phyloP scores from a whole-genome alignment of 805 yeast species.

The Spathaspora boniae region DNA sequence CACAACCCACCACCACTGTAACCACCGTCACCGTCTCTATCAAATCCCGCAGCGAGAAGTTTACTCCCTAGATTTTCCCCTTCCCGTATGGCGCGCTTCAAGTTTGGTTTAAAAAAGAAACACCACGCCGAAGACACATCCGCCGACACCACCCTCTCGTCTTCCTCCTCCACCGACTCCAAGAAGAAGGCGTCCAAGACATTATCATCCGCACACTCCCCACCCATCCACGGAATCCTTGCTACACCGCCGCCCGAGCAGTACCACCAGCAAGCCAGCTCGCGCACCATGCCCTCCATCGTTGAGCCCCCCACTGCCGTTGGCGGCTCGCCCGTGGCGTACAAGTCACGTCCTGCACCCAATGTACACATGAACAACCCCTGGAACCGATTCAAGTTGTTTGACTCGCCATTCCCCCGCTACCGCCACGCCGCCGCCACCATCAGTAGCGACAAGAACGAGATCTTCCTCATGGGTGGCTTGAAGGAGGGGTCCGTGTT shows the following conservation, averaged over 20 bases:
- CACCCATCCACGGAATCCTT: background rate
- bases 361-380: slow-evolving; percentile 38
- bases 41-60: too few relatives aligned
- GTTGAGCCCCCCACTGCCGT: too few relatives aligned
- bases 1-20: too few relatives aligned
- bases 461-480: slow-evolving; percentile 91
- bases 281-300: background rate
- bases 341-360: slow-evolving; percentile 7
- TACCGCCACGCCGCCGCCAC: slow-evolving; percentile 86
- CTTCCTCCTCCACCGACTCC: slow-evolving; percentile 3
- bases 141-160: slow-evolving; percentile 1
- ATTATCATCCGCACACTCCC: background rate
- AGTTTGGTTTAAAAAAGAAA: slow-evolving; percentile 36
- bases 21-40: too few relatives aligned
- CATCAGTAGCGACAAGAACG: slow-evolving; percentile 72
- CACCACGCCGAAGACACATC: background rate
- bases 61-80: too few relatives aligned
- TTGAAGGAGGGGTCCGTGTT: slow-evolving; percentile 86
- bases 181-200: slow-evolving; percentile 1
- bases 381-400: slow-evolving; percentile 63
- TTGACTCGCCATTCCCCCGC: slow-evolving; percentile 87
- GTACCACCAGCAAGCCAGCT: slow-evolving; percentile 1
- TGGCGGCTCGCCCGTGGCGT: background rate
- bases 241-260: slow-evolving; percentile 1
- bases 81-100: slow-evolving; percentile 57